Base-by-base conservation (phyloP, 805 yeast genomes). In the Huiozyma sinensis region DNA sequence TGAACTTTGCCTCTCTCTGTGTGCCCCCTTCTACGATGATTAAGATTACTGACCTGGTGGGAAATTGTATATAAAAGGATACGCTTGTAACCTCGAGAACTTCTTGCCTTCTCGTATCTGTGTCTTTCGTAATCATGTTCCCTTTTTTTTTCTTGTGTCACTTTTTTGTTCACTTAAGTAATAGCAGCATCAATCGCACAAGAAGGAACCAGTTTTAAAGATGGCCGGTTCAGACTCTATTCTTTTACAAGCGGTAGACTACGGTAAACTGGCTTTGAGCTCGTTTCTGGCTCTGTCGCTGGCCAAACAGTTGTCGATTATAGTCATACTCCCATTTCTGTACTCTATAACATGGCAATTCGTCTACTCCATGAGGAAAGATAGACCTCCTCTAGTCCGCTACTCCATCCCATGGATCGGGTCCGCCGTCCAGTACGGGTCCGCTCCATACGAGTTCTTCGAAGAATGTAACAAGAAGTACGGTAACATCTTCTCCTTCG, bases 351-450 rank as follows among this genome's bases (percentile, higher is more conserved):
- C 72, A 27, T 82, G 81, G 81, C 92, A 83, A 63, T 64, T 81
- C 3, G 55, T 75, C 10, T 81, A 81, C 61, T 77, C 85, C n/a
- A 62, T 83, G 41, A 73, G 90, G 65, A 78, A 69, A 45, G 95
- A 87, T 65, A 72, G 95, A 44, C 95, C 79, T 8, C 98, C 98
- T 3, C 60, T 90, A 51, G 97, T 87, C 2, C 86, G 84, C 58
- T 81, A 92, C 69, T 81, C 88, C 83, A 71, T 92, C 48, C 98
- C 98, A 30, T 88, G 97, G 95, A 70, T 90, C 38, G 98, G 98
- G 39, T 81, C 92, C 33, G 94, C 97, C 35, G 76, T 84, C 37
- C 67, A 75, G 6, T 92, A 87, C 58, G 98, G 98, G 56, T 83
- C 81, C 82, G 82, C 83, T 50, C 98, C 98, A 12, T 92, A 89